Evolutionary conservation across 2,329 filamentous ascomycete species (phyloP), one percentile per base, ranked within the genome.

Genomic region (Rhynchosporium agropyri): DNA sequence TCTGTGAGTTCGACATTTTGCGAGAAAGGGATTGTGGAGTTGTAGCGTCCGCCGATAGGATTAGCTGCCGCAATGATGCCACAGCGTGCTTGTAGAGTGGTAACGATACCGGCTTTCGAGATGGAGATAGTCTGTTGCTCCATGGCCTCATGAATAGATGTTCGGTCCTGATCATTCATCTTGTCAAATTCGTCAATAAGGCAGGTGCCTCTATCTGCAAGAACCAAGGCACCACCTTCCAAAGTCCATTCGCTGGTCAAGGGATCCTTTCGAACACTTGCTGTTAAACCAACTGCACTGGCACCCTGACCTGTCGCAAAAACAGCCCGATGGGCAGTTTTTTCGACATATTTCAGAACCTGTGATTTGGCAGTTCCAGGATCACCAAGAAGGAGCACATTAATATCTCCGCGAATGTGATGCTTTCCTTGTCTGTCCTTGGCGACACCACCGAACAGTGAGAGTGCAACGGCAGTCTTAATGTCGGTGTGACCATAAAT

Each of bases 81-180:
- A 76, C 95, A 99, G 45, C 95, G 89, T 49, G 95, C 95, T 76
- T 99, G 94, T 0, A 99, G 82, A 0, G 95, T 98, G 0, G 95
- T 99, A 49, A 99, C 95, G 65, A 99, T 99, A 77, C 95, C 95
- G 0, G 95, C 95, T 76, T 99, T 99, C 68, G 92, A 97, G 74
- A 99, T 99, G 65, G 94, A 98, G 70, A 99, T 99, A 1, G 95
- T 99, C 79, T 99, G 95, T 78, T 99, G 95, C 77, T 99, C 95
- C 95, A 99, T 99, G 64, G 95, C 95, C 81, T 99, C 95, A 83
- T 99, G 95, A 70, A 99, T 99, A 7, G 92, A 97, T 0, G 95
- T 98, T 68, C 95, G 87, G 76, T 99, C 95, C 75, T 98, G 92
- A 75, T 99, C 95, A 76, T 98, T 98, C 95, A 99, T 99, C 83